Base-by-base conservation (phyloP, 73 alveolate genomes). In the Paramecium sexaurelia region DNA sequence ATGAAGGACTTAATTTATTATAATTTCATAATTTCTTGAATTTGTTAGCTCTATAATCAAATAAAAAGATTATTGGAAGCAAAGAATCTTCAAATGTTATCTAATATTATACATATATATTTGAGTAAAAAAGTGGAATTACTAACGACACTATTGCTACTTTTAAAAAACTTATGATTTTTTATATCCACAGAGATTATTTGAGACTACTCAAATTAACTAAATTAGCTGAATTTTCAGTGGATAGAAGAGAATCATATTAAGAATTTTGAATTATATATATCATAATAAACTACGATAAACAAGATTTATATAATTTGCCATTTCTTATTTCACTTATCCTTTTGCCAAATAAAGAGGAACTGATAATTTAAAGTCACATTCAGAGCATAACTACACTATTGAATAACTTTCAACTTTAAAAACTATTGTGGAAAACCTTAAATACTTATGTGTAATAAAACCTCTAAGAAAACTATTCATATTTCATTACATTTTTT, bases 241-340 rank as follows among this genome's bases (percentile, higher is more conserved):
- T 51, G 17, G 83, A 61, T 7, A 61, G 83, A 61, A 61, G 43
- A 61, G 83, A 61, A 61, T 61, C 83, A 61, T 13, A 3, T 26
- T 61, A 61, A 61, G 83, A 61, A 11, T 61, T 26, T 29, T 61
- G 67, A 51, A 61, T 61, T 10, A 61, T 61, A 26, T 10, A 6
- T 29, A 24, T 73, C 87, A 73, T 36, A 36, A 73, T 73, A 73
- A 73, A 33, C 57, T 36, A 20, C 57, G 55, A 73, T 73, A 73
- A 33, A 73, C 87, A 15, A 73, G 57, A 73, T 73, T 73, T 73
- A 73, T 73, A 19, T 32, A 73, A 36, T 73, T 73, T 32, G 27
- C 66, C 55, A 73, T 33, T 73, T 73, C 87, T 36, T 32, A 36
- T 36, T 39, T 39, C 29, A 73, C 27, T 39, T 73, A 15, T 32